phyloP scores from a whole-genome alignment of 345 rosid species.

The Eucalyptus leucophloia region DNA sequence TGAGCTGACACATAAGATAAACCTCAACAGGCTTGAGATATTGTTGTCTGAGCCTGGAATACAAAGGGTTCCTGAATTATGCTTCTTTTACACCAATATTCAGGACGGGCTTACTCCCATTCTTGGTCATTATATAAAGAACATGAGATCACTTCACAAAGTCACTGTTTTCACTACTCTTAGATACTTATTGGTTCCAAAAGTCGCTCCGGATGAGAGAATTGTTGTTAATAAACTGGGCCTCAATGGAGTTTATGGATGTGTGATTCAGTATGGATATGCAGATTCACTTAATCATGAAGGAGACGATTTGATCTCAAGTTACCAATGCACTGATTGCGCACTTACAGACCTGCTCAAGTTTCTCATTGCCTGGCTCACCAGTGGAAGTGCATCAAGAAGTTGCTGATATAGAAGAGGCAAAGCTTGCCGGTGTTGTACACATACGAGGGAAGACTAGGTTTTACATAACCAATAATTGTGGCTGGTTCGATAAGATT shows the following conservation, averaged over 20 bases:
- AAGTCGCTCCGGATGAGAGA: constrained; percentile 40
- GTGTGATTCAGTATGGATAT: constrained; percentile 57
- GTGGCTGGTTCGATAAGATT: constrained; percentile 36
- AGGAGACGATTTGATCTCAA: constrained; percentile 37
- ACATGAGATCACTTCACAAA: constrained; percentile 68
- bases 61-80: constrained; percentile 68
- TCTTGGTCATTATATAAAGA: constrained; percentile 68
- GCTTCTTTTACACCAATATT: constrained; percentile 80
- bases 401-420: constrained; percentile 21
- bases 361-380: not conserved
- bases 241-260: constrained; percentile 33
- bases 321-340: constrained; percentile 23
- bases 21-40: constrained; percentile 35
- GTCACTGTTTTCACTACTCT: constrained; percentile 73
- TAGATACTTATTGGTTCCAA: constrained; percentile 46
- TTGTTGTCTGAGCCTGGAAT: constrained; percentile 53
- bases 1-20: constrained; percentile 56
- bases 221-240: constrained; percentile 26
- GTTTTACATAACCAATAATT: constrained; percentile 28
- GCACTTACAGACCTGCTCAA: constrained; percentile 6
- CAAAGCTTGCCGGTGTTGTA: constrained; percentile 29
- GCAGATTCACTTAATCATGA: constrained; percentile 46
- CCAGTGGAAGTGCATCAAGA: constrained; percentile 12
- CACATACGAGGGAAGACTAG: constrained; percentile 58
- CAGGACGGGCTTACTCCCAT: constrained; percentile 76